Conservation (phyloP, 2,329 filamentous ascomycete species). For the Penicillium sp. region DNA sequence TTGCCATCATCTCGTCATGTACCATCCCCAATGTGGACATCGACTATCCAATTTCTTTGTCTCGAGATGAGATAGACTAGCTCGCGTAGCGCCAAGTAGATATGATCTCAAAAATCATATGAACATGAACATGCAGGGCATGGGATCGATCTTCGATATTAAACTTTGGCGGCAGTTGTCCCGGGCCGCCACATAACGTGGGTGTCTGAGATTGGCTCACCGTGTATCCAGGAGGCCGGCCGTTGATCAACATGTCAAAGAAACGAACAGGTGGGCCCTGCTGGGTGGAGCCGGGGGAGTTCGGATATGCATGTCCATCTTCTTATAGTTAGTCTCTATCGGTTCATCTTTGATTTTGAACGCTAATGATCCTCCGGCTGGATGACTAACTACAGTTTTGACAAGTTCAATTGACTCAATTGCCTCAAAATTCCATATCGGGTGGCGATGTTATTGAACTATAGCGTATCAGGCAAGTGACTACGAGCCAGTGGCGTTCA, state of each 20-base stretch:
- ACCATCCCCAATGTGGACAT: neutral
- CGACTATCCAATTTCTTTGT: neutral
- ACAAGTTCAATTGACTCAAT: neutral
- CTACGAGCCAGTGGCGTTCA: no score
- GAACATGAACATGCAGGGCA: neutral
- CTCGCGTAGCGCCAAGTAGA: neutral
- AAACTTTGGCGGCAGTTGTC: neutral
- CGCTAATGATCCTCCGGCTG: neutral
- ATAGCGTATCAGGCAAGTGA: no score
- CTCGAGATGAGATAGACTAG: neutral
- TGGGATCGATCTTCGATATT: neutral
- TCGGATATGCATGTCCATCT: neutral
- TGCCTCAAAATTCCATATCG: no score
- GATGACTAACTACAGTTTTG: neutral
- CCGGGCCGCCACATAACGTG: neutral
- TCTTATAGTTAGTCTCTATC: neutral
- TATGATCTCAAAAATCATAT: neutral
- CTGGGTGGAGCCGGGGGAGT: neutral
- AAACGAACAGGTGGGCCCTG: neutral
- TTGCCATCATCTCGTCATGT: neutral
- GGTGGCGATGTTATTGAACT: no score
- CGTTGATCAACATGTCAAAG: neutral
- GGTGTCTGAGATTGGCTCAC: neutral
- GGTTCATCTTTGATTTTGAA: neutral
- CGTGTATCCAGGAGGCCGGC: neutral